Evolutionary conservation across 2,329 filamentous ascomycete species (phyloP).

Genomic region (Fusarium nodosum): DNA sequence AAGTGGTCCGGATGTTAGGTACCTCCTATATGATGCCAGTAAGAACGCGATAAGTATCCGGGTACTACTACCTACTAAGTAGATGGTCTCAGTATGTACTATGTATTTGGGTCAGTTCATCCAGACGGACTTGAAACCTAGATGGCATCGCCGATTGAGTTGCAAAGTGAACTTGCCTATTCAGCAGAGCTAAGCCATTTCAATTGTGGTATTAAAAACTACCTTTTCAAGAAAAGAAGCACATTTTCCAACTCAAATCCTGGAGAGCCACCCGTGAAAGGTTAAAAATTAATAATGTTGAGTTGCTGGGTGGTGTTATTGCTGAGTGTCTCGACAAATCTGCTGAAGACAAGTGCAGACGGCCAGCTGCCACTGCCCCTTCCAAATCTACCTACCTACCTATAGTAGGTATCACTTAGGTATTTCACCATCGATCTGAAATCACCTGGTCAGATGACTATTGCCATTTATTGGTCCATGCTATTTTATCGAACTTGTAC

Average conservation of each 20-base stretch:
- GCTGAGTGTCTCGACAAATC: background rate
- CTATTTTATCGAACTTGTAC: background rate
- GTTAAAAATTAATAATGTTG: background rate
- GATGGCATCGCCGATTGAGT: background rate
- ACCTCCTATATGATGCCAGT: background rate
- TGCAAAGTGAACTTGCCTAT: background rate
- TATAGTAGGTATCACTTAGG: no score
- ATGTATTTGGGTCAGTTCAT: background rate
- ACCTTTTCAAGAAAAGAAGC: background rate
- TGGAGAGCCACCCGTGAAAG: background rate
- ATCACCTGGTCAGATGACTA: background rate
- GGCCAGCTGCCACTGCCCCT: background rate
- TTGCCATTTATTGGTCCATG: background rate
- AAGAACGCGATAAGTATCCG: background rate
- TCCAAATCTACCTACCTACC: no score
- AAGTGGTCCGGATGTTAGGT: background rate
- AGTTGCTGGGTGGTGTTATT: background rate
- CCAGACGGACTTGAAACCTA: background rate
- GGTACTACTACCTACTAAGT: background rate
- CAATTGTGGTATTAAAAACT: background rate
- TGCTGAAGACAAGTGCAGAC: background rate
- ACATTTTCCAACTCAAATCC: no score
- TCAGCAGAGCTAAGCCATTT: background rate
- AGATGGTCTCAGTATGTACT: background rate
- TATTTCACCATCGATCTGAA: background rate